Evolutionary conservation across 164 flowering plant species (phyloP).

Genomic region (Vitis labrusca): DNA sequence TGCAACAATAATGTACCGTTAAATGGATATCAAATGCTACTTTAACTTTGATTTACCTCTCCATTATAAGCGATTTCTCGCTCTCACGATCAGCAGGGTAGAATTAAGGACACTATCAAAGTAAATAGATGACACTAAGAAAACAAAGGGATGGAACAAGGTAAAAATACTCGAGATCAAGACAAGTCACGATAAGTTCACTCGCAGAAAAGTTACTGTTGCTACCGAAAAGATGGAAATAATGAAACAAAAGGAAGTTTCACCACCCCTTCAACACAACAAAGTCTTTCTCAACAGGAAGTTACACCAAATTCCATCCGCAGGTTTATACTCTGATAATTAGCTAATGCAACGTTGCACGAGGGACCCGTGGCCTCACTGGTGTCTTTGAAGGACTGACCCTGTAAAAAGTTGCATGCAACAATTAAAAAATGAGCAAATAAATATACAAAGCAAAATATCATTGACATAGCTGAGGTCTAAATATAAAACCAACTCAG

Average conservation of each 20-base stretch:
- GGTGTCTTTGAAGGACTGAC: constrained; percentile 79
- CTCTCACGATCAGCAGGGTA: too few relatives aligned
- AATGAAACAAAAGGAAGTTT: constrained; percentile 18
- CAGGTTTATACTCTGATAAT: background rate
- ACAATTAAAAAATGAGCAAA: background rate
- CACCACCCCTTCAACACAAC: constrained; percentile 12
- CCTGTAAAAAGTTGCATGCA: constrained; percentile 29
- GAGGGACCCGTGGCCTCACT: constrained; percentile 57
- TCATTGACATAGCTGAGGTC: background rate
- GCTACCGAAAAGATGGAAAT: too few relatives aligned
- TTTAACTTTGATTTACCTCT: too few relatives aligned
- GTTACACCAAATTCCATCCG: constrained; percentile 6
- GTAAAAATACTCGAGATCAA: too few relatives aligned
- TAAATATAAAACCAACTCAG: background rate
- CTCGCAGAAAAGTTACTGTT: too few relatives aligned
- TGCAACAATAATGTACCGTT: too few relatives aligned
- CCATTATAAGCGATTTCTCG: too few relatives aligned
- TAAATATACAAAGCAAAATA: background rate
- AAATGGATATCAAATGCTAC: too few relatives aligned
- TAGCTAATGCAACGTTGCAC: constrained; percentile 24
- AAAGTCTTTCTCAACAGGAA: constrained; percentile 2
- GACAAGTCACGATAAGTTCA: too few relatives aligned
- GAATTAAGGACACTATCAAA: too few relatives aligned
- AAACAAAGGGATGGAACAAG: too few relatives aligned
- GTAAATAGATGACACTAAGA: too few relatives aligned